Evolutionary conservation across 73 alveolate species (phyloP).

Genomic region (Paramecium tetraurelia): DNA sequence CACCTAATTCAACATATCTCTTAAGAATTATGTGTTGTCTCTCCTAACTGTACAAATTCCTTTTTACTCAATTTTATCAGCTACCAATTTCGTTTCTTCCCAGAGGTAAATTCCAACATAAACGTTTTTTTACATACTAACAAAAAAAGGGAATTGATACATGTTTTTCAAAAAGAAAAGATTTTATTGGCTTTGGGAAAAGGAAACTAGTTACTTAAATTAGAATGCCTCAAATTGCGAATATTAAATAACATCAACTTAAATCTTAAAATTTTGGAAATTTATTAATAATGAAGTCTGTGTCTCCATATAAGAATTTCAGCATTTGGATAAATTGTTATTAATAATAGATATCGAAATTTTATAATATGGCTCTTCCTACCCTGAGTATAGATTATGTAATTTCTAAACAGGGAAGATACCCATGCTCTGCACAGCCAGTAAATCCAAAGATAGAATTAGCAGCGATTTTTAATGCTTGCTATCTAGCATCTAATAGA

Average conservation of each 20-base stretch:
- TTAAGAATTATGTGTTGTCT: constrained; percentile 93
- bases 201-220: constrained; percentile 72
- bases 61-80: constrained; percentile 94
- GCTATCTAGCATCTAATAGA: constrained; percentile 97
- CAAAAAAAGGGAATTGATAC: constrained; percentile 97
- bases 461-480: constrained; percentile 97
- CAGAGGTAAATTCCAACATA: constrained; percentile 91
- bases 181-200: constrained; percentile 92
- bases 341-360: not conserved
- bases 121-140: constrained; percentile 95
- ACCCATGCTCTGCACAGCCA: constrained; percentile 96
- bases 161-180: constrained; percentile 98
- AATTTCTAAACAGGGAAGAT: constrained; percentile 96
- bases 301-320: constrained; percentile 98
- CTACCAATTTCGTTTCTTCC: constrained; percentile 89
- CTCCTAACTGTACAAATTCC: constrained; percentile 99
- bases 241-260: constrained; percentile 90
- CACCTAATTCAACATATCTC: constrained; percentile 66
- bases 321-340: not conserved
- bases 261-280: constrained; percentile 86
- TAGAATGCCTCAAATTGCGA: constrained; percentile 96
- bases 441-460: constrained; percentile 99
- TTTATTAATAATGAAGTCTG: constrained; percentile 99
- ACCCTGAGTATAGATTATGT: constrained; percentile 89
- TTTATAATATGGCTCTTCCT: constrained; percentile 41